These are phyloP conservation scores for Grosmannia penicillata DNA, from an alignment of 2,329 filamentous ascomycete genomes.

Conservation along the genomic window DNA sequence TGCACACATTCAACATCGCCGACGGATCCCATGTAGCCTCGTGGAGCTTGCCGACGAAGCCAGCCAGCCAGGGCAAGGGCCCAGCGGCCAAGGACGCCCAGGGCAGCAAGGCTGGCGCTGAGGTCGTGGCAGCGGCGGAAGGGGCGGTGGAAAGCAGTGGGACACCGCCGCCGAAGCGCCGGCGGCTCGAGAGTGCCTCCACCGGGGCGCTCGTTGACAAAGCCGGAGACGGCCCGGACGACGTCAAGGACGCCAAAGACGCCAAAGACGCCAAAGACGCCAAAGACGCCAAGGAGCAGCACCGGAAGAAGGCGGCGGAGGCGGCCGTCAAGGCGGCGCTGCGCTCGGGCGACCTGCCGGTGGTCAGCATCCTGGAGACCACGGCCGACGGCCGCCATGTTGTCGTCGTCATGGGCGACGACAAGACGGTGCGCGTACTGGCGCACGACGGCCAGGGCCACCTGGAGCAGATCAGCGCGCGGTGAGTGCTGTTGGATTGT, in stretches of 20 bases:
- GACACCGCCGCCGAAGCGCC: slow-evolving; percentile 18
- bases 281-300: slow-evolving; percentile 6
- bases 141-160: slow-evolving; percentile 13
- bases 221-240: neutral
- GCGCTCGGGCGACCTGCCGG: slow-evolving; percentile 33
- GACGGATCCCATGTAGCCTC: slow-evolving; percentile 42
- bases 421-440: slow-evolving; percentile 82
- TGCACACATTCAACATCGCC: slow-evolving; percentile 51
- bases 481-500: slow-evolving; percentile 30
- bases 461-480: slow-evolving; percentile 54
- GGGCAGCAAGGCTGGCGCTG: slow-evolving; percentile 16
- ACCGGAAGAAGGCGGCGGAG: neutral
- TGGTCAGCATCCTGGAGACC: slow-evolving; percentile 53
- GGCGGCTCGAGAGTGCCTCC: slow-evolving; percentile 15
- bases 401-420: slow-evolving; percentile 71
- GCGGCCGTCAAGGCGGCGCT: slow-evolving; percentile 15
- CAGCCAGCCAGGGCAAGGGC: no score
- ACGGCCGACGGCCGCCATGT: slow-evolving; percentile 53
- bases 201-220: no score
- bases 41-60: slow-evolving; percentile 41
- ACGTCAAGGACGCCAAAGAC: neutral
- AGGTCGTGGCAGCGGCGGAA: slow-evolving; percentile 11
- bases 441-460: slow-evolving; percentile 44
- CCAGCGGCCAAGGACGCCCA: slow-evolving; percentile 4
- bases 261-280: slow-evolving; percentile 7